Base-by-base conservation (phyloP, 306 rosid species). In the Rosa multiflora region DNA sequence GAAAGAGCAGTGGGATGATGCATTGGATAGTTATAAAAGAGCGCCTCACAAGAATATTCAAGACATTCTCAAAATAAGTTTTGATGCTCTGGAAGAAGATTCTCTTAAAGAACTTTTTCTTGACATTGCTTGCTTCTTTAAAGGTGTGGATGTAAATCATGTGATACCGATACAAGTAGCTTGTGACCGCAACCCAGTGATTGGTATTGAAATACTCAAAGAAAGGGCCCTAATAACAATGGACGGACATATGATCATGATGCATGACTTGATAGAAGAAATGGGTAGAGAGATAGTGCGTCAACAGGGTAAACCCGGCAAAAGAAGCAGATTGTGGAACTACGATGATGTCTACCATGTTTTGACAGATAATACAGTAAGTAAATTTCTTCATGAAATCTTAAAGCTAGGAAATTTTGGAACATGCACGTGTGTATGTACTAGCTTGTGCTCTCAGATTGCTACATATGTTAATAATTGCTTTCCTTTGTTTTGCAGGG, bases 221-320 rank as follows among this genome's bases (percentile, higher is more conserved):
- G 48, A 44, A 44, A 44, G 6, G 48, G 48, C 48, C 48, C 37
- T 46, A 32, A 78, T 86, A 20, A 77, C 58, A 39, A 59, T 77
- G 9, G 14, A 39, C 58, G 49, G 46, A 23, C 44, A 42, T 1
- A 39, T 10, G n/a, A n/a, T 87, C 7, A 5, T 14, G 61, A 80
- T 86, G 88, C 91, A 82, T 84, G 83, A 86, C 63, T 85, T 84
- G 58, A 32, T 84, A 14, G 85, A 86, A 73, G 80, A 82, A 77
- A 40, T 84, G 29, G 90, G 88, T 5, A 78, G 47, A 61, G 75
- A 82, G 48, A 74, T 82, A 63, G 48, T 46, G 48, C 2, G 9
- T 46, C 48, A 46, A 8, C 12, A 46, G 11, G 48, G 48, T 46
- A 11, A 46, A 2, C 10, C 48, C 2, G 48, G 48, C 0, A 0